phyloP scores from a whole-genome alignment of 2,329 filamentous ascomycete species.

The Xylaria digitata region DNA sequence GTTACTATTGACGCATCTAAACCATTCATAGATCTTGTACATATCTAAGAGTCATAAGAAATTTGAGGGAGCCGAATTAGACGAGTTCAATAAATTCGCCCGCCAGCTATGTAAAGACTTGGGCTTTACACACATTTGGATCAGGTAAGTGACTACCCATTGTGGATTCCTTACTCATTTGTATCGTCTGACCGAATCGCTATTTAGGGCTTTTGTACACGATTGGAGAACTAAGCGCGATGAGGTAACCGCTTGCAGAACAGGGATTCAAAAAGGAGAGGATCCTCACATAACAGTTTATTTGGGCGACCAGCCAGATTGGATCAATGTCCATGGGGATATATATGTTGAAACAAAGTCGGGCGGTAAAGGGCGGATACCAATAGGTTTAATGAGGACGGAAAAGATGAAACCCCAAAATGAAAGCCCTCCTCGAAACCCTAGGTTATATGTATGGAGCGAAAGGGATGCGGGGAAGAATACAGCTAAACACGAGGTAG shows the following conservation, averaged over 20 bases:
- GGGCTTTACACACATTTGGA: conserved; percentile 15
- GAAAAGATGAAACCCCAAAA: conserved; percentile 7
- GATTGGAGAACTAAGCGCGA: conserved; percentile 12
- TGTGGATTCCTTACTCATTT: too few relatives aligned
- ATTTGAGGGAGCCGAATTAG: neutral
- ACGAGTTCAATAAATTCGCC: conserved; percentile 14
- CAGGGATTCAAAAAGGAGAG: conserved; percentile 16
- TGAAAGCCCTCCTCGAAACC: conserved; percentile 4
- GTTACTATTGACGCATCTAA: neutral
- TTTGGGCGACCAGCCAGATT: neutral
- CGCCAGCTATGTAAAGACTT: neutral
- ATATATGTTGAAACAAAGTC: conserved; percentile 10
- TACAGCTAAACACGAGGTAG: conserved; percentile 1
- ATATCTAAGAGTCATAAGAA: neutral
- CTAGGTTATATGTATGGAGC: conserved; percentile 11
- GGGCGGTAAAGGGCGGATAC: neutral
- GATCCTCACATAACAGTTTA: conserved; percentile 16
- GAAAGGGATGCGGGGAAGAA: conserved; percentile 6
- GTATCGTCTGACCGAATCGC: neutral
- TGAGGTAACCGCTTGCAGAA: neutral
- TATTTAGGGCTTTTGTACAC: conserved; percentile 6
- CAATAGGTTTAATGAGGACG: neutral
- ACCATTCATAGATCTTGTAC: neutral
- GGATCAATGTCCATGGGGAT: conserved; percentile 6
- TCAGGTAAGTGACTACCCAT: conserved; percentile 1